Evolutionary conservation across 78 protist genomes (phyloP).

Genomic region (Dictyostelium brefeldianum): DNA sequence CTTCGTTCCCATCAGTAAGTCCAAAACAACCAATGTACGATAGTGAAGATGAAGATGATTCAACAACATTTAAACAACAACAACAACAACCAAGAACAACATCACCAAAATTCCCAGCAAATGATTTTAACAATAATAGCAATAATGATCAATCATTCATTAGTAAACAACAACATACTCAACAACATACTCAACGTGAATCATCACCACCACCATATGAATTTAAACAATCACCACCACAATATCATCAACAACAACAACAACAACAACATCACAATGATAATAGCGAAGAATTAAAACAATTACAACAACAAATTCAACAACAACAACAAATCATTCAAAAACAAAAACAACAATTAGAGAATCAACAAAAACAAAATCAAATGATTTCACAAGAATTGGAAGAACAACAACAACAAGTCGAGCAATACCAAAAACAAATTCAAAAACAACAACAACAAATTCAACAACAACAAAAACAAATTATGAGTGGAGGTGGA

Average conservation of each 20-base stretch:
- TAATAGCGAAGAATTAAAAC: background rate
- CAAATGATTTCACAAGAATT: background rate
- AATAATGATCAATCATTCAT: background rate
- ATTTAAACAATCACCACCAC: constrained; percentile 21
- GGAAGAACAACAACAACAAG: constrained; percentile 12
- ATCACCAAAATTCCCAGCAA: constrained; percentile 5
- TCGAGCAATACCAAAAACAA: constrained; percentile 16
- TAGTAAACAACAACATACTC: too few relatives aligned
- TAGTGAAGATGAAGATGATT: background rate
- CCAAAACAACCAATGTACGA: background rate
- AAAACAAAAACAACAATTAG: constrained; percentile 1
- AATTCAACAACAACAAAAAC: constrained; percentile 26
- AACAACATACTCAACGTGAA: background rate
- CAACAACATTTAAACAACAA: background rate
- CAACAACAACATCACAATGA: constrained; percentile 10
- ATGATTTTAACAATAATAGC: too few relatives aligned
- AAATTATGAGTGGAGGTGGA: constrained; percentile 17
- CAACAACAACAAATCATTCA: constrained; percentile 4
- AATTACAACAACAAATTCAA: constrained; percentile 3
- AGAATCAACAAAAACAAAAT: background rate
- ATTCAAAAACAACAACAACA: constrained; percentile 31
- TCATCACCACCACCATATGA: constrained; percentile 25
- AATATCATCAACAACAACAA: background rate
- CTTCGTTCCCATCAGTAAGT: constrained; percentile 39
- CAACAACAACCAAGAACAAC: background rate